A percentile compares a stretch with the other conserved stretches of the same genome.
These are phyloP conservation scores for Ramularia collo-cygni DNA, from an alignment of 2,329 filamentous ascomycete genomes.

Conservation along the genomic window DNA sequence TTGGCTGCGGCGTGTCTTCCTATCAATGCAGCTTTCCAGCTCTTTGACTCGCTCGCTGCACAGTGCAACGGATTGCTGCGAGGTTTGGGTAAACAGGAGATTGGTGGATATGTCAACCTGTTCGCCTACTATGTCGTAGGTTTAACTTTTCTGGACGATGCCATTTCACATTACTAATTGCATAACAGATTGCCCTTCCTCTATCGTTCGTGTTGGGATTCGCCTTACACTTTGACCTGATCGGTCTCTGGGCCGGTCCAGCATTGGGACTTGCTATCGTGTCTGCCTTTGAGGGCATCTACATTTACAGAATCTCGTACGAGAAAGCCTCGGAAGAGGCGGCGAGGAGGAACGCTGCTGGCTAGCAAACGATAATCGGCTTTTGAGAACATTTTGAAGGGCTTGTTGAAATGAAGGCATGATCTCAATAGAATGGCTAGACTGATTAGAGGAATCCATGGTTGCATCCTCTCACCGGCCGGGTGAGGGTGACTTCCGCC, in stretches of 20 bases:
- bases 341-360: constrained; percentile 44
- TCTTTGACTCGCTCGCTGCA: constrained; percentile 75
- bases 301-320: constrained; percentile 51
- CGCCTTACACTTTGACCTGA: constrained; percentile 65
- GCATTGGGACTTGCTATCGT: constrained; percentile 60
- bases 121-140: constrained; percentile 69
- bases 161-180: neutral
- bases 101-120: constrained; percentile 84
- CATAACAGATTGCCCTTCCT: constrained; percentile 61
- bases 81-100: constrained; percentile 79
- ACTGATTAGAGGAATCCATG: no score
- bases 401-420: no score
- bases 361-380: neutral
- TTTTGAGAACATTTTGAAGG: no score
- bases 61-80: constrained; percentile 79
- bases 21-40: constrained; percentile 78
- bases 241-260: constrained; percentile 66
- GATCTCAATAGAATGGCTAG: no score
- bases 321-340: constrained; percentile 55
- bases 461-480: no score
- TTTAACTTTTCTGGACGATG: constrained; percentile 3
- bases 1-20: constrained; percentile 66
- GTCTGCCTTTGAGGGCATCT: constrained; percentile 48
- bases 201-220: constrained; percentile 75
- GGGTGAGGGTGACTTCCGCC: no score